Evolutionary conservation across 768 basidiomycete species (phyloP).

Genomic region (Leccinum broughii): DNA sequence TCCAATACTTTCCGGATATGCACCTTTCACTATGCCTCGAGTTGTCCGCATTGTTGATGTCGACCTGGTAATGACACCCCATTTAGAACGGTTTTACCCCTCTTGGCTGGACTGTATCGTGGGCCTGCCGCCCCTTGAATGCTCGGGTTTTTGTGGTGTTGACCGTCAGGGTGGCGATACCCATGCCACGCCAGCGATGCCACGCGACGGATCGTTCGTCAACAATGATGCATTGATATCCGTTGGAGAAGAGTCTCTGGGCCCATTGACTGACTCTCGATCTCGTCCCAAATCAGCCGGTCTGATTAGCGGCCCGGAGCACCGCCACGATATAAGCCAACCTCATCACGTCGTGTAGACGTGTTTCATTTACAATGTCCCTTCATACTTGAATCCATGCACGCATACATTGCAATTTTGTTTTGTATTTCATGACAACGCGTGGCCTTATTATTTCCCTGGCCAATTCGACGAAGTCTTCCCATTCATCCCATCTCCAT

Average conservation of each 20-base stretch:
- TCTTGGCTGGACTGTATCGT: constrained; percentile 7
- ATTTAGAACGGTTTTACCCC: constrained; percentile 11
- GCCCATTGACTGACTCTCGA: background rate
- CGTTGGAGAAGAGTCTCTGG: background rate
- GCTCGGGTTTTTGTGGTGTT: background rate
- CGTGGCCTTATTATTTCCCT: background rate
- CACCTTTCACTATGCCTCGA: constrained; percentile 16
- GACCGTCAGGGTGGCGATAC: background rate
- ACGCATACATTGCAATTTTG: background rate
- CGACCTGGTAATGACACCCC: background rate
- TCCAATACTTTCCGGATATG: constrained; percentile 2
- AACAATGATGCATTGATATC: background rate
- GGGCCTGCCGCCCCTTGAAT: background rate
- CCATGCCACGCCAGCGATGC: background rate
- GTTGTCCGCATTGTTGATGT: constrained; percentile 21
- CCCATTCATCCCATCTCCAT: background rate
- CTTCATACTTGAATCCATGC: background rate
- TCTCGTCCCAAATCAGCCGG: background rate
- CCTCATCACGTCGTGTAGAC: constrained; percentile 6
- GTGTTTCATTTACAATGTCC: background rate
- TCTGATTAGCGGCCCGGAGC: constrained; percentile 7
- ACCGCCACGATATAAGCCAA: constrained; percentile 8
- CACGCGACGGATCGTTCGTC: background rate
- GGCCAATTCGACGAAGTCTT: background rate
- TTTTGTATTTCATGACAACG: background rate